Base-by-base conservation (phyloP, 164 flowering plant species). In the Kingdonia uniflora region DNA sequence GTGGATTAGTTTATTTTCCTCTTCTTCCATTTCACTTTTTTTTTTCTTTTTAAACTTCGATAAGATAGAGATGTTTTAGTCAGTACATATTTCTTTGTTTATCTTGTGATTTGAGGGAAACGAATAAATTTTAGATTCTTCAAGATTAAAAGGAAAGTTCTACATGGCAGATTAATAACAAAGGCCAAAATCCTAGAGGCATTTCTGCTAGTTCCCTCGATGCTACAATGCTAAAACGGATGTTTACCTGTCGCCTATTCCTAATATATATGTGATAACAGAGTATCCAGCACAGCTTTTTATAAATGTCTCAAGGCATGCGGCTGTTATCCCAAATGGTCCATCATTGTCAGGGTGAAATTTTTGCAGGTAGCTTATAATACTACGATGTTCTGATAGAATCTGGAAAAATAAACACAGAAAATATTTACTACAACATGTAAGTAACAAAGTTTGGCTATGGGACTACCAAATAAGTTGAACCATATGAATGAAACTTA, bases 231-330 rank as follows among this genome's bases (percentile, higher is more conserved):
- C 24, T 10, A 29, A 48, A 23, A 35, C 35, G 15, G 41, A 12
- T 43, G 37, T 35, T 62, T 68, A 92, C 98, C 96, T 92, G 81
- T 92, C 98, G 54, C 98, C 98, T 65, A 91, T 77, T 46, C 99
- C 99, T 60, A 94, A 72, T 56, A 94, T 89, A 55, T 89, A 94
- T 46, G 99, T 94, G 64, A 94, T 94, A 54, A 94, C 99, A 46
- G 97, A 94, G 63, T 94, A 94, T 26, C 99, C 99, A 69, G 99
- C 99, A 69, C 99, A 94, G 65, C 99, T 94, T 76, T 94, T 94
- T 54, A 89, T 94, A 59, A 94, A 94, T 58, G 99, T 94, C 61
- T 94, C 99, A 55, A 94, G 92, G 67, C 99, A 89, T n/a, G 90
- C 81, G 23, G 97, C 87, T 37, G 99, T 89, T 52, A 94, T 81